phyloP scores from a whole-genome alignment of 1,139 yeast genomes.

The Wickerhamiella infanticola region DNA sequence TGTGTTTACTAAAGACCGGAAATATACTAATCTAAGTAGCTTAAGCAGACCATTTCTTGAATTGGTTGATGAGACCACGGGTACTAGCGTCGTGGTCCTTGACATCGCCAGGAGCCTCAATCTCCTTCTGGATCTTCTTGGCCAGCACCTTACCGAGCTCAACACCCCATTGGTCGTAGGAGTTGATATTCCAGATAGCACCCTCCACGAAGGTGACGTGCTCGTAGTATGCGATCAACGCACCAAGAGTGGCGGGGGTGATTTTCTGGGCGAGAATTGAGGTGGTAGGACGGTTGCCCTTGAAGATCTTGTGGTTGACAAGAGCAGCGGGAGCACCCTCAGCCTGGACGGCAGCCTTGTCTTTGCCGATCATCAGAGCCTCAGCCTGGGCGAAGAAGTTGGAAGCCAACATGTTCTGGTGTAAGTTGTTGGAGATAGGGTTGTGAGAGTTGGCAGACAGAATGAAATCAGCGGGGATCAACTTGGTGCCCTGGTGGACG shows the following conservation, averaged over 20 bases:
- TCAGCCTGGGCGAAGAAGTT: conserved; percentile 97
- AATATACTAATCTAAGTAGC: not conserved
- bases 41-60: conserved; percentile 65
- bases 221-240: conserved; percentile 94
- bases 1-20: not conserved
- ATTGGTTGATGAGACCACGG: conserved; percentile 81
- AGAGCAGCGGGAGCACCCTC: conserved; percentile 78
- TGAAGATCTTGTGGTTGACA: conserved; percentile 89
- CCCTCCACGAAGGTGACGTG: conserved; percentile 96
- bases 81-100: conserved; percentile 78
- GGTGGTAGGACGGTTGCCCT: conserved; percentile 98
- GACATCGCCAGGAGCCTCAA: conserved; percentile 44
- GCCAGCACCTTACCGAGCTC: conserved; percentile 97
- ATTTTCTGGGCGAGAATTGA: conserved; percentile 89
- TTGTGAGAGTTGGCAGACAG: conserved; percentile 96
- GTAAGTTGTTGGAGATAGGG: conserved; percentile 87
- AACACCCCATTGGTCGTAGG: conserved; percentile 99
- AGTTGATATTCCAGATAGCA: conserved; percentile 98
- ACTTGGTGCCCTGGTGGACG: conserved; percentile 96
- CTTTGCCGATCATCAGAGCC: conserved; percentile 94
- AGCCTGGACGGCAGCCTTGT: conserved; percentile 63
- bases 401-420: conserved; percentile 95
- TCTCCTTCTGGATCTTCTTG: conserved; percentile 83
- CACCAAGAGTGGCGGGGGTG: conserved; percentile 91
- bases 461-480: conserved; percentile 92